Evolutionary conservation across 1,284 basidiomycete genomes (phyloP), one percentile per base, ranked within the genome.

Genomic region (Ceratobasidium sp.): DNA sequence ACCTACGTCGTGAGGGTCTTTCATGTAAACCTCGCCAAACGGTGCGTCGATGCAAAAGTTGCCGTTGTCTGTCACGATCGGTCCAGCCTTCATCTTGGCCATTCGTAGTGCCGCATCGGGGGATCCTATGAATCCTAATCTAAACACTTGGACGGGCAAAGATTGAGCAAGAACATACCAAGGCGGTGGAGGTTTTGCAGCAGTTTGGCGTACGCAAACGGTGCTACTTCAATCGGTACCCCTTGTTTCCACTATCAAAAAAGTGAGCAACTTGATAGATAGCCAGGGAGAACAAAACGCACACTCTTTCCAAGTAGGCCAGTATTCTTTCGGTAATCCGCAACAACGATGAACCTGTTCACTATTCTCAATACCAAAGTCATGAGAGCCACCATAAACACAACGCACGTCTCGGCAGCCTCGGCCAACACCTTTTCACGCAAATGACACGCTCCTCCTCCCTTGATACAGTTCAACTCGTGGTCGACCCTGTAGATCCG

Each of bases 391-490:
- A 39, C 14, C 36, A 6, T 14, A 39, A 14, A 39, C 6, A 6
- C 36, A 14, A 84, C 87, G 67, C 71, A 92, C 86, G 90, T 94
- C 77, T 88, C 87, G n/a, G 97, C 96, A 21, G 95, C 95, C 80
- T 98, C 97, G 2, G 95, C 96, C 21, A 99, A 87, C 2, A 99
- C 96, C 82, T 99, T 99, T 83, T 99, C 97, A 43, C 96, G 89
- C 41, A 99, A 83, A 78, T 99, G 97, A 81, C 97, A 98, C 0
- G 96, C 97, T 10, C 97, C 97, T 72, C 97, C 97, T 14, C 97
- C 97, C 82, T 99, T 99, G 84, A 99, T 97, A 74, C 93, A 93
- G 83, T 99, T 97, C 69, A 99, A 84, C 46, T 89, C 82, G 50
- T 85, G 81, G 81, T 98, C 96, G 39, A 98, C 94, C 81, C 94